Conservation (phyloP, 495 filamentous ascomycete species). For the Hypoxylon fragiforme region DNA sequence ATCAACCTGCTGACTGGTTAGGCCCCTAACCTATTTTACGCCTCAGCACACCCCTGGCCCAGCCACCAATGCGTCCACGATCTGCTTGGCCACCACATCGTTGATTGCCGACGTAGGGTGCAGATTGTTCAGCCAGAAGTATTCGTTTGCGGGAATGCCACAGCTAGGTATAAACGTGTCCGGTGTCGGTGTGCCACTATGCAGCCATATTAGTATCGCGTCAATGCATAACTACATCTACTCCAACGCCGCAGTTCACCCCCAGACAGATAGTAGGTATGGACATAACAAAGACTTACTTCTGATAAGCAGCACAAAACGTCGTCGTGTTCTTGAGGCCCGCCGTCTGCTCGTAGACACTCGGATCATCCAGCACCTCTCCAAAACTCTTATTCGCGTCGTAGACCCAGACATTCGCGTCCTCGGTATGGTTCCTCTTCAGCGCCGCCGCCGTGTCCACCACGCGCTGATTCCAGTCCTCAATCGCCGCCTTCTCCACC, state of each 20-base stretch:
- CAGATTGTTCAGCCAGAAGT: slow-evolving; percentile 65
- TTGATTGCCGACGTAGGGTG: slow-evolving; percentile 65
- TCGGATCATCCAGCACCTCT: slow-evolving; percentile 57
- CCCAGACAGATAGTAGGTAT: too few species aligned
- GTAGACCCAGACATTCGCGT: slow-evolving; percentile 50
- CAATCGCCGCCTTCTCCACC: slow-evolving; percentile 42
- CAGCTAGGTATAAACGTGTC: slow-evolving; percentile 55
- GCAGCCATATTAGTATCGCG: too few species aligned
- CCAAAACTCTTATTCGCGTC: slow-evolving; percentile 55
- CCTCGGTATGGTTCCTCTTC: slow-evolving; percentile 41
- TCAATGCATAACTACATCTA: too few species aligned
- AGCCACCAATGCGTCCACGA: slow-evolving; percentile 47
- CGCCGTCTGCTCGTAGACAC: slow-evolving; percentile 46
- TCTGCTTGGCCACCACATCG: slow-evolving; percentile 55
- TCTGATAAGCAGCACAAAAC: slow-evolving; percentile 58
- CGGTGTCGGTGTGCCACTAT: slow-evolving; percentile 56
- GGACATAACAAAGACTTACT: too few species aligned
- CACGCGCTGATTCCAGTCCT: slow-evolving; percentile 45
- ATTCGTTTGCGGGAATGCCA: slow-evolving; percentile 57
- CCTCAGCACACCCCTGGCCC: slow-evolving; percentile 39
- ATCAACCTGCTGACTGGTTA: too few species aligned
- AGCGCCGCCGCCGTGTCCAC: slow-evolving; percentile 36
- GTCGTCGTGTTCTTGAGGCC: slow-evolving; percentile 56
- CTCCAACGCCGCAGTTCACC: too few species aligned
- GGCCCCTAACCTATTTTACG: too few species aligned